Evolutionary conservation across 768 basidiomycete species (phyloP).

Genomic region (Mycena latifolia): DNA sequence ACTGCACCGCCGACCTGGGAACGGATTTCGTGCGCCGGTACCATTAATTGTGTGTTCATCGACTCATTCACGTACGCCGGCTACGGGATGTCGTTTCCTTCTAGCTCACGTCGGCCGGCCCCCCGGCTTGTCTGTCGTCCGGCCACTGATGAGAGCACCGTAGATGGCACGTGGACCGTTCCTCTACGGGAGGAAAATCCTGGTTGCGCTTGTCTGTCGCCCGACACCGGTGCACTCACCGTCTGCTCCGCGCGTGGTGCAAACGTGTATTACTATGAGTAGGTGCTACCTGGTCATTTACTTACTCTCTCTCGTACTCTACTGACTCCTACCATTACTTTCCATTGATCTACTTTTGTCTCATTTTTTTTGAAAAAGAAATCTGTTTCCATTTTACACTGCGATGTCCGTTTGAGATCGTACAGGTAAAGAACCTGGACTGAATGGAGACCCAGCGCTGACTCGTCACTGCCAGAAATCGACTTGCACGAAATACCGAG

Average conservation of each 20-base stretch:
- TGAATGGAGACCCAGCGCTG: too few species aligned
- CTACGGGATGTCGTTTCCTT: constrained; percentile 5
- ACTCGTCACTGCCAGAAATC: too few species aligned
- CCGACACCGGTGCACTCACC: constrained; percentile 12
- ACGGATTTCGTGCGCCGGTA: background rate
- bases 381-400: too few species aligned
- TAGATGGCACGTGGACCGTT: constrained; percentile 12
- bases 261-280: constrained; percentile 21
- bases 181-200: constrained; percentile 2
- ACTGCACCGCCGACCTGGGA: constrained; percentile 4
- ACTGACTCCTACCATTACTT: background rate
- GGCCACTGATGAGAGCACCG: constrained; percentile 1
- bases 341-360: background rate
- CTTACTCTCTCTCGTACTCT: background rate
- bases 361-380: background rate
- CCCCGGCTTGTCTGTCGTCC: constrained; percentile 12
- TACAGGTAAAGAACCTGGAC: too few species aligned
- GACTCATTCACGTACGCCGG: constrained; percentile 17
- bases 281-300: constrained; percentile 1
- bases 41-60: constrained; percentile 7
- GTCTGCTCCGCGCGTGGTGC: constrained; percentile 20
- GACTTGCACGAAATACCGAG: too few species aligned
- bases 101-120: background rate
- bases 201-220: constrained; percentile 10
- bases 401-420: too few species aligned